Evolutionary conservation across 495 filamentous ascomycete species (phyloP).

Genomic region (Pyrenopolyporus hunteri): DNA sequence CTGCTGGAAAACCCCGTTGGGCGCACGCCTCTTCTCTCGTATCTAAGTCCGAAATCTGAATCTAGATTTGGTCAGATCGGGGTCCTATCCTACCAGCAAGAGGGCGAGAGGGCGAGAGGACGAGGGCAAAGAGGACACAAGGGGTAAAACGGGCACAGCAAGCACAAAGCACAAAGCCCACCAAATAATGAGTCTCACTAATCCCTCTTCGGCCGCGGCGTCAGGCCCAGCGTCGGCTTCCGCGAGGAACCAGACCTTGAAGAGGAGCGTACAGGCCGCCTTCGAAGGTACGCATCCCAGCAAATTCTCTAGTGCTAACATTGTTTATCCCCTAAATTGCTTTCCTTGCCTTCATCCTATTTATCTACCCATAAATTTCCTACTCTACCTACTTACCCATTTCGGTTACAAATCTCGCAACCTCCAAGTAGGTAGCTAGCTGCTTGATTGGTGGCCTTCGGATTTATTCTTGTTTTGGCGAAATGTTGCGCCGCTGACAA

Average conservation of each 20-base stretch:
- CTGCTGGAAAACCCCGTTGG: conserved; percentile 23
- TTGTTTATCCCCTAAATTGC: conserved; percentile 21
- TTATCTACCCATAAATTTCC: no score
- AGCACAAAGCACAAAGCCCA: not conserved
- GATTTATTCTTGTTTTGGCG: conserved; percentile 27
- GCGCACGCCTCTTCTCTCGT: conserved; percentile 2
- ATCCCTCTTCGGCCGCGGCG: conserved; percentile 48
- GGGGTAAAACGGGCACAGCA: not conserved
- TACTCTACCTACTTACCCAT: conserved; percentile 25
- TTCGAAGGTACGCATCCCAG: conserved; percentile 71
- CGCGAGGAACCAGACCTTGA: conserved; percentile 62
- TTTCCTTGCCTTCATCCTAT: not conserved
- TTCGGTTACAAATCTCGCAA: conserved; percentile 15
- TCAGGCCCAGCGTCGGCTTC: conserved; percentile 52
- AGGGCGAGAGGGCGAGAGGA: conserved; percentile 8
- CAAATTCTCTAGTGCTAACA: not conserved
- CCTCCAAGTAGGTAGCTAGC: not conserved
- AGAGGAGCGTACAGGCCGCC: conserved; percentile 74
- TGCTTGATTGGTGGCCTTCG: conserved; percentile 36
- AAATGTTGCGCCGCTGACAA: conserved; percentile 26
- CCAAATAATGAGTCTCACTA: conserved; percentile 52
- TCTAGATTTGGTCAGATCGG: conserved; percentile 18
- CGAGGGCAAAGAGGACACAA: not conserved
- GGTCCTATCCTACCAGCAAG: conserved; percentile 11
- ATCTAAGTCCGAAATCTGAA: conserved; percentile 1